Conservation (phyloP, 352 stramenopile genomes). For the Globisporangium paddicum region DNA sequence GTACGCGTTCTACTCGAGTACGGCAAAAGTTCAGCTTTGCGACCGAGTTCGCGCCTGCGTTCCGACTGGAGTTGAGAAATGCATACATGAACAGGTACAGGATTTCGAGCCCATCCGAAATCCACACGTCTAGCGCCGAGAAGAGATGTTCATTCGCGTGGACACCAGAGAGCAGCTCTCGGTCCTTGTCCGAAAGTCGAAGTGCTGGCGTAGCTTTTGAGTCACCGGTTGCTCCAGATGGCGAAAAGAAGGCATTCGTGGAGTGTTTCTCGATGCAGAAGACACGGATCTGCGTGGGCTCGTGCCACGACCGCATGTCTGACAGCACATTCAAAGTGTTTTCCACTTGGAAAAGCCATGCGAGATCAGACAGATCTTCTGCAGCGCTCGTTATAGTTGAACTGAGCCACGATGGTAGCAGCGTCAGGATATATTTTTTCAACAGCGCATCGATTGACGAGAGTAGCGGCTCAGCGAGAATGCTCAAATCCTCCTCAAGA, state of each 20-base stretch:
- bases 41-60: conserved; percentile 4
- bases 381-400: background rate
- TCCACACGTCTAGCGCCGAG: conserved; percentile 7
- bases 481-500: conserved; percentile 7
- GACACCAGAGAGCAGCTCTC: conserved; percentile 8
- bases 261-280: conserved; percentile 9
- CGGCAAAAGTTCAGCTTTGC: conserved; percentile 14
- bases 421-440: background rate
- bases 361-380: background rate
- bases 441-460: background rate
- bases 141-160: conserved; percentile 7
- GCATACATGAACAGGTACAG: conserved; percentile 15
- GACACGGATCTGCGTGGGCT: conserved; percentile 12
- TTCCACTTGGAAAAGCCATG: conserved; percentile 10
- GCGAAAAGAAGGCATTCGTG: conserved; percentile 1
- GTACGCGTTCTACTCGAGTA: conserved; percentile 10
- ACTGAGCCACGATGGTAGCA: background rate
- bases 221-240: background rate
- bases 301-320: conserved; percentile 14
- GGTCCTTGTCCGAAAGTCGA: conserved; percentile 12
- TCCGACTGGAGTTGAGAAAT: conserved; percentile 15
- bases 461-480: background rate
- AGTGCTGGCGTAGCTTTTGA: background rate
- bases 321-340: conserved; percentile 12
- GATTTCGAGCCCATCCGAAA: conserved; percentile 12